phyloP scores from a whole-genome alignment of 148 eudicot species.

The Rheum nobile region DNA sequence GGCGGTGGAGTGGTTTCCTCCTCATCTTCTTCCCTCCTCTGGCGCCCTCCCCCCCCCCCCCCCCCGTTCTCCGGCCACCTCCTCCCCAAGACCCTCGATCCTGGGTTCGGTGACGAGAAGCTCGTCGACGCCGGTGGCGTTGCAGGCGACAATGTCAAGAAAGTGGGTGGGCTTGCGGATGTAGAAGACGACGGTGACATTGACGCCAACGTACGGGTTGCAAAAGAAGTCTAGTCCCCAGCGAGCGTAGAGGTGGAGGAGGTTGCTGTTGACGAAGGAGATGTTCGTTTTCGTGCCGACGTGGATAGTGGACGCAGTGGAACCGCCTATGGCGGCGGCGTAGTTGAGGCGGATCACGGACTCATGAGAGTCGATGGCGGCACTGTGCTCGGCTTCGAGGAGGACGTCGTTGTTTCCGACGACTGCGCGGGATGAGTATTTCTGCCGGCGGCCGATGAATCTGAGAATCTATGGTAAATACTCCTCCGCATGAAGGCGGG shows the following conservation, averaged over 20 bases:
- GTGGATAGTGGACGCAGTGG: too few species aligned
- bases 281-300: constrained; percentile 66
- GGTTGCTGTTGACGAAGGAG: constrained; percentile 76
- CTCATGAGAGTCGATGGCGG: constrained; percentile 54
- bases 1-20: too few species aligned
- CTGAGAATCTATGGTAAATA: neutral
- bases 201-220: constrained; percentile 46
- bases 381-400: constrained; percentile 39
- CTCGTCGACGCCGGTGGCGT: constrained; percentile 30
- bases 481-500: neutral
- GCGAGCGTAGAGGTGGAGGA: constrained; percentile 56
- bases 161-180: constrained; percentile 63
- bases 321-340: too few species aligned
- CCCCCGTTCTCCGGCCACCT: too few species aligned
- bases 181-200: constrained; percentile 50
- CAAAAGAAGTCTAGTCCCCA: constrained; percentile 41
- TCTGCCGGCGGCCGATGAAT: neutral
- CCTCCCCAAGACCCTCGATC: too few species aligned
- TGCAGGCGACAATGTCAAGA: constrained; percentile 51
- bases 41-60: too few species aligned
- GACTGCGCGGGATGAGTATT: constrained; percentile 64
- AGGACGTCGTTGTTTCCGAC: constrained; percentile 93
- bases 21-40: too few species aligned
- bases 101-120: constrained; percentile 55
- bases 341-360: constrained; percentile 72